Base-by-base conservation (phyloP, 768 basidiomycete species). In the Chlorophyllum brunneum region DNA sequence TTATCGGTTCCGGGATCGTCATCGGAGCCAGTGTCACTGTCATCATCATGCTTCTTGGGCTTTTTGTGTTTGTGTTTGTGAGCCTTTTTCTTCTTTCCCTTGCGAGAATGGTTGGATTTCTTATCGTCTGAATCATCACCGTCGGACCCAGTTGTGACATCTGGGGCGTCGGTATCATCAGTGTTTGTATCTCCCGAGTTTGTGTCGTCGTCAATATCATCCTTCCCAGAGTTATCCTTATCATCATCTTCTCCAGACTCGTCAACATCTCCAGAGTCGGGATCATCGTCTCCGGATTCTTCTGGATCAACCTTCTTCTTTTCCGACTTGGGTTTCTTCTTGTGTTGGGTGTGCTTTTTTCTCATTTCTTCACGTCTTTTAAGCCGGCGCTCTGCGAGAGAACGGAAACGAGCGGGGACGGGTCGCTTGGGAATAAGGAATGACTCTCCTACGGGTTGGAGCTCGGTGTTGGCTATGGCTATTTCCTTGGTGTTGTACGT, bases 271-370 rank as follows among this genome's bases (percentile, higher is more conserved):
- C 48, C 48, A 27, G 48, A 49, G 11, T 49, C 48, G 18, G 37
- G 37, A 30, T 49, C 48, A 29, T 49, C 48, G 26, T 49, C 26
- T 11, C 47, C 47, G 10, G 38, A 39, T 13, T 49, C 48, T 40
- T 49, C 48, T 5, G 37, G 38, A 10, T 49, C 48, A 9, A 23
- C 20, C 29, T 34, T 46, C 18, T 49, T 39, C 20, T 11, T 5
- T 26, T 36, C 24, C 18, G 43, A 45, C 30, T 45, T 45, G 30
- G 42, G 5, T 42, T 29, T 26, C 37, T 20, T 38, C 37, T 38
- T n/a, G n/a, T n/a, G 18, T 15, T 48, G 11, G 10, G 22, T 37
- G 2, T 2, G 3, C 4, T 38, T 22, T 26, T 22, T 20, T 18
- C 29, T 40, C 48, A 7, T 27, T 9, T 27, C 48, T 16, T 36